Evolutionary conservation across 2,329 filamentous ascomycete genomes (phyloP).

Genomic region (Rhynchosporium graminicola): DNA sequence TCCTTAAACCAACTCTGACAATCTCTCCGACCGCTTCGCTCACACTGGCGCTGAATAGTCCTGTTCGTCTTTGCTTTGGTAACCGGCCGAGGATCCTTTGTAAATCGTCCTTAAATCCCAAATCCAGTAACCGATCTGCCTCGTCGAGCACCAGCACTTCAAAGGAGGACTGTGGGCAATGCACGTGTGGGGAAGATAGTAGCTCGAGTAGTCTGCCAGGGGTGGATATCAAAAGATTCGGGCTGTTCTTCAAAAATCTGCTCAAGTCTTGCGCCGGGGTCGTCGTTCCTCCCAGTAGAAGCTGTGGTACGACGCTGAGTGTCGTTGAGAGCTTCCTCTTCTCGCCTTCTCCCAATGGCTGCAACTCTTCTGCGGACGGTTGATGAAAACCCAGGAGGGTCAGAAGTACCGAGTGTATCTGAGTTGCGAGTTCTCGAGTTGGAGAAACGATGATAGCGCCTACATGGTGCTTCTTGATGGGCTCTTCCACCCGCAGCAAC

Average conservation of each 20-base stretch:
- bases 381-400: constrained; percentile 81
- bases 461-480: constrained; percentile 86
- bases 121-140: constrained; percentile 86
- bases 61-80: constrained; percentile 91
- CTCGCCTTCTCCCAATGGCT: constrained; percentile 55
- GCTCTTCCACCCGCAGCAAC: constrained; percentile 75
- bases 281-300: constrained; percentile 81
- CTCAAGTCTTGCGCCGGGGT: constrained; percentile 84
- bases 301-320: constrained; percentile 74
- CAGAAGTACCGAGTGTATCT: constrained; percentile 81
- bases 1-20: constrained; percentile 85
- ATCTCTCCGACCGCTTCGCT: constrained; percentile 93
- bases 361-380: constrained; percentile 69
- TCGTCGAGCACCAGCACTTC: constrained; percentile 93
- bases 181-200: constrained; percentile 81
- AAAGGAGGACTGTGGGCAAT: constrained; percentile 85
- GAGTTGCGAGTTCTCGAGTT: constrained; percentile 86
- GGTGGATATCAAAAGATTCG: constrained; percentile 88
- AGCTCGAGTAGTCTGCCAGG: constrained; percentile 89
- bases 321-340: constrained; percentile 49
- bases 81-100: constrained; percentile 81
- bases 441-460: constrained; percentile 90
- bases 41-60: constrained; percentile 93
- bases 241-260: constrained; percentile 77
- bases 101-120: constrained; percentile 90